Evolutionary conservation across 305 asterid species (phyloP).

Genomic region (Rubia peregrina): DNA sequence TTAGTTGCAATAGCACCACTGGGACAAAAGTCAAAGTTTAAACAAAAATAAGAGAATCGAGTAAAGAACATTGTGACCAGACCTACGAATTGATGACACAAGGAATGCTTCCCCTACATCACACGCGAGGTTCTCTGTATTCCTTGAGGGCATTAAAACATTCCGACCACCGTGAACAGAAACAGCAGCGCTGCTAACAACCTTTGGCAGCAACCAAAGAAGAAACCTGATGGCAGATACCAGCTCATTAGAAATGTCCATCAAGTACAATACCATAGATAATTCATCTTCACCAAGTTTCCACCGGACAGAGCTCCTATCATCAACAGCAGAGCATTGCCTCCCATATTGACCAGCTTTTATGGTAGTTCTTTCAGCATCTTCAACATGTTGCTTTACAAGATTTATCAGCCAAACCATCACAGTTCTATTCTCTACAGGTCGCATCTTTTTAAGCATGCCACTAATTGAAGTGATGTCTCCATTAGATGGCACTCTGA

Average conservation of each 20-base stretch:
- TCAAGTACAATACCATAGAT: conserved; percentile 61
- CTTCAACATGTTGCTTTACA: conserved; percentile 72
- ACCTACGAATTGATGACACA: conserved; percentile 82
- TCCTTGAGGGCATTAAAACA: conserved; percentile 51
- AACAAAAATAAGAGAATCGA: conserved; percentile 10
- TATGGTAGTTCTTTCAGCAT: conserved; percentile 56
- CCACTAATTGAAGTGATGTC: conserved; percentile 69
- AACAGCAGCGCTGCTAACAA: conserved; percentile 52
- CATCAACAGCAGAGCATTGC: conserved; percentile 53
- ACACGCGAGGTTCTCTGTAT: conserved; percentile 51
- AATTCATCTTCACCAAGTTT: conserved; percentile 90
- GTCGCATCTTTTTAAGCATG: conserved; percentile 63
- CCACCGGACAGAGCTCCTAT: conserved; percentile 56
- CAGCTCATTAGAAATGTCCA: conserved; percentile 80
- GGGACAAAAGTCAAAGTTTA: conserved; percentile 9
- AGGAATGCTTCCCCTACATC: conserved; percentile 87
- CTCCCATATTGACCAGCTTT: conserved; percentile 68
- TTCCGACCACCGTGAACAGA: conserved; percentile 58
- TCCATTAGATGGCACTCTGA: conserved; percentile 34
- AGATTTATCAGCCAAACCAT: conserved; percentile 64
- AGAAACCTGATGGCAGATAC: conserved; percentile 75
- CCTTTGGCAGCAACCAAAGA: conserved; percentile 84
- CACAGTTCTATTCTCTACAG: conserved; percentile 61
- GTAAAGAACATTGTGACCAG: conserved; percentile 23
- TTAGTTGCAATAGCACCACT: neutral